Percentiles rank a stretch among this genome's conserved stretches.
Evolutionary conservation across 176 grass and related monocot species (phyloP).

Genomic region (Otatea glauca): DNA sequence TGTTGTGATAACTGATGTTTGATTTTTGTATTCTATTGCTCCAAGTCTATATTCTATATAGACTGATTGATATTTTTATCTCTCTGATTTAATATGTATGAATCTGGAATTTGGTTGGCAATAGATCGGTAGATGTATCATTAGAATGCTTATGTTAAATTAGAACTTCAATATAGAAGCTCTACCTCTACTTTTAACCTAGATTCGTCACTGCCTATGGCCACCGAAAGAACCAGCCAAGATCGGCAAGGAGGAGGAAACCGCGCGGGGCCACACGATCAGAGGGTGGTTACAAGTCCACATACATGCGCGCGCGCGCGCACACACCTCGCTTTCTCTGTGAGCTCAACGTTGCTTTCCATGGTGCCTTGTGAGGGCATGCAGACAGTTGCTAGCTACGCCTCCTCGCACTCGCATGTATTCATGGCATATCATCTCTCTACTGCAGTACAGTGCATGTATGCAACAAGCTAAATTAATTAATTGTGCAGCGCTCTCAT

Average conservation of each 20-base stretch:
- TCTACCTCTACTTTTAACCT: too few relatives aligned
- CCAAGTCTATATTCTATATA: too few relatives aligned
- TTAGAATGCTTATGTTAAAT: too few relatives aligned
- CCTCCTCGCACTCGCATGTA: constrained; percentile 6
- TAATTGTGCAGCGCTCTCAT: neutral
- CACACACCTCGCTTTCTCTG: too few relatives aligned
- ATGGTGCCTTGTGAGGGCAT: constrained; percentile 51
- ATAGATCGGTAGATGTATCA: too few relatives aligned
- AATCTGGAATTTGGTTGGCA: too few relatives aligned
- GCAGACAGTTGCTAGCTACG: constrained; percentile 40
- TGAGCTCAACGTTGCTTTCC: constrained; percentile 45
- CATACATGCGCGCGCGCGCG: neutral
- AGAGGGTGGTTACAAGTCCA: constrained; percentile 54
- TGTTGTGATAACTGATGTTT: too few relatives aligned
- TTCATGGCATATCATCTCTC: constrained; percentile 1
- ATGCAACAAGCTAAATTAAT: neutral
- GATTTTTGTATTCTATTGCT: too few relatives aligned
- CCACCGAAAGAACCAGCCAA: constrained; percentile 33
- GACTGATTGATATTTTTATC: too few relatives aligned
- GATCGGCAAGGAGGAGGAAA: constrained; percentile 45
- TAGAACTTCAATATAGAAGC: too few relatives aligned
- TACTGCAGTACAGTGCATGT: constrained; percentile 8
- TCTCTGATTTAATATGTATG: too few relatives aligned
- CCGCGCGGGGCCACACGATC: constrained; percentile 38
- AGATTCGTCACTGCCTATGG: neutral